Base-by-base conservation (phyloP, 1,284 basidiomycete species). In the Ustilago bromivora region DNA sequence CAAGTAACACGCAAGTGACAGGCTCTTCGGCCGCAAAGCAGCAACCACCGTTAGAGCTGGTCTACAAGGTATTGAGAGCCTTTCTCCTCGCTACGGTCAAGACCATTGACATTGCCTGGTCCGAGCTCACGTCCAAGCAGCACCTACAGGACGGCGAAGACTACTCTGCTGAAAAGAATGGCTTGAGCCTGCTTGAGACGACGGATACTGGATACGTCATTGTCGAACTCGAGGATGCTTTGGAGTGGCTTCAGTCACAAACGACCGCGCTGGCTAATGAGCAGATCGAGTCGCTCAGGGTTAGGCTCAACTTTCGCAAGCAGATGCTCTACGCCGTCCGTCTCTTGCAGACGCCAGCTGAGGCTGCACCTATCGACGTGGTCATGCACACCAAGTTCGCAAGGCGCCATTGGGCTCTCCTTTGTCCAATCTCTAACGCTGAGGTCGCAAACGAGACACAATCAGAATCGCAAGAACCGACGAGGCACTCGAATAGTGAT, bases 111-210 rank as follows among this genome's bases (percentile, higher is more conserved):
- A 85, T 95, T 11, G 90, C 91, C 0, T 96, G 93, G 91, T 89
- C 91, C 70, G 93, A 95, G 82, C 87, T 97, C 34, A 61, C 66
- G 1, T 68, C 76, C 1, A 71, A 73, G 38, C 76, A 74, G 61
- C 60, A 78, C 35, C 55, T 78, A 0, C 60, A 64, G 19, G 76
- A 78, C 31, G 46, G 91, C 61, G 95, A 97, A 88, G 95, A 96
- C 82, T 93, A 92, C 90, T 92, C 93, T 84, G 89, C 91, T 64
- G 94, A 96, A 78, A 94, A 95, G 87, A 92, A 91, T 79, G 94
- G 94, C 19, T 88, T 94, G 0, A 91, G 91, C 0, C 87, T 95
- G n/a, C 87, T 91, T 23, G 93, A 96, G 86, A 89, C 89, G 2
- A 87, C 92, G 35, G 89, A 90, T n/a, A 88, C 90, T 4, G 88